These are phyloP conservation scores for Terana coerulea DNA, from an alignment of 768 basidiomycete species.

Conservation along the genomic window DNA sequence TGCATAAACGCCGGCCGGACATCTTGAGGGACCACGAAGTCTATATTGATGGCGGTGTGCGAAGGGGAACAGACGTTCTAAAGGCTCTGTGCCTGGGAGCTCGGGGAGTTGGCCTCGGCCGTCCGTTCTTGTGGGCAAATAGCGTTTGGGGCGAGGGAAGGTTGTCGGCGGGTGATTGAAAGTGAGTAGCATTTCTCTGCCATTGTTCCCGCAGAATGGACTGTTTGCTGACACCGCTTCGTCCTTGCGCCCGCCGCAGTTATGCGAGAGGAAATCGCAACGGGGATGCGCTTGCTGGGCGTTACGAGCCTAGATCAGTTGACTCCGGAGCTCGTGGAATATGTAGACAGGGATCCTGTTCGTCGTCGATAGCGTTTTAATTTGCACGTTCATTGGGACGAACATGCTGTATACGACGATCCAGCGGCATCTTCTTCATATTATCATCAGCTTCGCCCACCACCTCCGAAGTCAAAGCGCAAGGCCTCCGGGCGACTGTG, in stretches of 20 bases:
- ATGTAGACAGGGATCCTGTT: constrained; percentile 13
- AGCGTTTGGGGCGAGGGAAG: constrained; percentile 32
- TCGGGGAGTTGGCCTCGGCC: constrained; percentile 40
- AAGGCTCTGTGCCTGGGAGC: constrained; percentile 50
- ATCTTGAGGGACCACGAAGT: constrained; percentile 35
- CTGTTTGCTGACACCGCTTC: neutral
- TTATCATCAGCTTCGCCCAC: too few relatives aligned
- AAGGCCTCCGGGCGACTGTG: constrained; percentile 1
- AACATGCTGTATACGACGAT: neutral
- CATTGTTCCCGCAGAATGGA: neutral
- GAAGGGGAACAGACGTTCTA: constrained; percentile 44
- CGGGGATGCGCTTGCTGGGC: constrained; percentile 38
- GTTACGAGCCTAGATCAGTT: constrained; percentile 36
- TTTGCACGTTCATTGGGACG: neutral
- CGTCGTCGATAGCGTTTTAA: neutral
- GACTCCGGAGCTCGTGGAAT: constrained; percentile 34
- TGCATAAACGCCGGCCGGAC: constrained; percentile 38
- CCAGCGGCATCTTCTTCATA: too few relatives aligned
- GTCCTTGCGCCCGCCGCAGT: constrained; percentile 24
- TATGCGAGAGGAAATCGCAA: constrained; percentile 36
- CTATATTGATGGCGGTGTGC: constrained; percentile 43
- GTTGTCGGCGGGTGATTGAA: constrained; percentile 22
- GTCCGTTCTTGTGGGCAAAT: constrained; percentile 42
- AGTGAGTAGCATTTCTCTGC: constrained; percentile 16
- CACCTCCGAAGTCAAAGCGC: too few relatives aligned